A percentile compares a stretch with the other conserved stretches of the same genome.
Conservation (phyloP, 73 alveolate genomes). For the Paramecium caudatum region DNA sequence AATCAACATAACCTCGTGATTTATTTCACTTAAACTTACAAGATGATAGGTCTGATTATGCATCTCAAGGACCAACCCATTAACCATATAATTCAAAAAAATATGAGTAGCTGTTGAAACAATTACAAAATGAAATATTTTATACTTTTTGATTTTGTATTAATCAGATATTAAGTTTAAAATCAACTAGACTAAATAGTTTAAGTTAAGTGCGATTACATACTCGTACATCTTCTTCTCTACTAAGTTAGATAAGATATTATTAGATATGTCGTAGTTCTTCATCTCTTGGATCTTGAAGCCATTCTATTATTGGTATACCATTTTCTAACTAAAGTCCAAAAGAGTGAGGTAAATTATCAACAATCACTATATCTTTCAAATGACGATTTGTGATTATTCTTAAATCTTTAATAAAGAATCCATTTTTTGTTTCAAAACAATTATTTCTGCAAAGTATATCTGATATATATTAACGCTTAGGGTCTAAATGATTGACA, state of each 20-base stretch:
- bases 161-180: slow-evolving; percentile 47
- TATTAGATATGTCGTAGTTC: slow-evolving; percentile 84
- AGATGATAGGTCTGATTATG: background rate
- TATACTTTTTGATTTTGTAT: background rate
- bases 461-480: slow-evolving; percentile 86
- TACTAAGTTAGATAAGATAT: slow-evolving; percentile 73
- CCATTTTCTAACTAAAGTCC: slow-evolving; percentile 91
- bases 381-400: slow-evolving; percentile 71
- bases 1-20: background rate
- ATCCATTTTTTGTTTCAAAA: slow-evolving; percentile 91
- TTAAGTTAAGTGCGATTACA: slow-evolving; percentile 45
- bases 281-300: slow-evolving; percentile 82
- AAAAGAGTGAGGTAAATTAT: slow-evolving; percentile 93
- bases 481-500: slow-evolving; percentile 93
- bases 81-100: background rate
- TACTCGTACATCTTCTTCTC: slow-evolving; percentile 69
- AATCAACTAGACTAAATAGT: slow-evolving; percentile 55
- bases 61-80: background rate
- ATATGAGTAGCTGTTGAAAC: background rate
- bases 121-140: background rate
- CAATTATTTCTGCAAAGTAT: slow-evolving; percentile 93
- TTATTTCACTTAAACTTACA: background rate
- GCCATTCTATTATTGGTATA: slow-evolving; percentile 88
- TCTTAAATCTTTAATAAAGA: slow-evolving; percentile 95
- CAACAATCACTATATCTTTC: slow-evolving; percentile 79